Evolutionary conservation across 371 early-diverging fungal species (phyloP), one percentile per base, ranked within the genome.

Genomic region (Rhizomucor pusillus): DNA sequence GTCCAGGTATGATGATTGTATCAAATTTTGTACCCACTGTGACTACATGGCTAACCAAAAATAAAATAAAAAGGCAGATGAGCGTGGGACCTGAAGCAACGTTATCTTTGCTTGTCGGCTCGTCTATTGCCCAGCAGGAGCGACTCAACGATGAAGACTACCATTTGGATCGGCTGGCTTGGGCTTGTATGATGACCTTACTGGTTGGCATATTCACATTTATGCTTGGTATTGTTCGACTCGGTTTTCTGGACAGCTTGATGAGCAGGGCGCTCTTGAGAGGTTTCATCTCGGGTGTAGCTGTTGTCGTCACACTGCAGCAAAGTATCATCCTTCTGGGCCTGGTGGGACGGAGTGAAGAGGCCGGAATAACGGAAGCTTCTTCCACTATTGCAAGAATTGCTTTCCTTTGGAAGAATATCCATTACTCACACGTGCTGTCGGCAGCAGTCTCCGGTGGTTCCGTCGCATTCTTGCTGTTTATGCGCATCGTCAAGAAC

Each of bases 221-320:
- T 57, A 59, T 89, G 23, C 71, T 97, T 55, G 98, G 98, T 7
- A 86, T 96, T 65, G 87, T 95, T 58, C 87, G 97, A 20, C 81
- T 97, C 12, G 98, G 98, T 9, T 97, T 95, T 62, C 59, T 97
- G 46, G 98, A 97, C 69, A 94, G 96, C 23, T 83, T 97, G 33
- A 82, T 97, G 59, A 93, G 93, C 11, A 87, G 92, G 44, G 90
- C 96, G 3, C 69, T 95, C 20, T 66, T 97, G 40, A 83, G 94
- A 11, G 98, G 98, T 10, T 96, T 97, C 63, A 90, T 96, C 43
- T 84, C 90, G 13, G 98, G 93, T 43, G 93, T 95, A 0, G 97
- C 93, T 1, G 62, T 90, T 12, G 93, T 95, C 0, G 87, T 97
- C 20, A 83, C 90, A 57, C 82, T 95, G 35, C 92, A 94, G 57